Evolutionary conservation across 495 filamentous ascomycete genomes (phyloP).

Genomic region (Lophiostoma macrostomum): DNA sequence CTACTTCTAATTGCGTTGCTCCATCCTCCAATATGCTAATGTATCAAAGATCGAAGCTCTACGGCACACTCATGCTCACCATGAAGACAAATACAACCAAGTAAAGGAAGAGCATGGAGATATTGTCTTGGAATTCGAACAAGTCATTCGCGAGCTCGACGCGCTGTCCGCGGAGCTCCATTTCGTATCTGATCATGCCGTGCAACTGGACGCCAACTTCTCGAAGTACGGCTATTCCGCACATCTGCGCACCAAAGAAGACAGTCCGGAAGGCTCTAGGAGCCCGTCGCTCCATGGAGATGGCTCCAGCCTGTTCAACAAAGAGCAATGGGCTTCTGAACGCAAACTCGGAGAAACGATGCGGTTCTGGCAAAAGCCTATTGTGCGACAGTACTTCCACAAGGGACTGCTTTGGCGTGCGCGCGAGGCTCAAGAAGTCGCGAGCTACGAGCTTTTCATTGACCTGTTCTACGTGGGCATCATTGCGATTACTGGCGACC

Average conservation of each 20-base stretch:
- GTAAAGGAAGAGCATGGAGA: slow-evolving; percentile 47
- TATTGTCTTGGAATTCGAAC: slow-evolving; percentile 52
- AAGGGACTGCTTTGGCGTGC: slow-evolving; percentile 59
- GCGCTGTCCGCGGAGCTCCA: slow-evolving; percentile 50
- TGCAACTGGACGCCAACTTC: slow-evolving; percentile 55
- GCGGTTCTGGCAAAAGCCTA: slow-evolving; percentile 54
- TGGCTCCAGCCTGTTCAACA: slow-evolving; percentile 14
- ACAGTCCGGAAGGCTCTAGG: slow-evolving; percentile 18
- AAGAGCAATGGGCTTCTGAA: slow-evolving; percentile 47
- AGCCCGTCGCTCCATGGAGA: slow-evolving; percentile 35
- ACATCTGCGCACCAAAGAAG: slow-evolving; percentile 42
- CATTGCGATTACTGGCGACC: slow-evolving; percentile 58
- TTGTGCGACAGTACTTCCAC: slow-evolving; percentile 60
- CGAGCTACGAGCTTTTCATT: slow-evolving; percentile 59
- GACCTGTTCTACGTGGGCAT: slow-evolving; percentile 56
- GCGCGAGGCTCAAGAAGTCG: slow-evolving; percentile 50
- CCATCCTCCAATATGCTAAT: slow-evolving; percentile 24
- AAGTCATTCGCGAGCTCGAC: slow-evolving; percentile 49
- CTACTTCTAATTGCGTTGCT: background rate
- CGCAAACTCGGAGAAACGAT: slow-evolving; percentile 45
- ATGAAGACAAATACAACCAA: slow-evolving; percentile 44
- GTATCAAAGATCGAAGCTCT: slow-evolving; percentile 41
- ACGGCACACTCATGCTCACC: slow-evolving; percentile 47
- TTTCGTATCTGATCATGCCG: slow-evolving; percentile 50
- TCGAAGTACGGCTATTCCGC: slow-evolving; percentile 57